These are phyloP conservation scores for Termitomyces sp. DNA, from an alignment of 768 basidiomycete genomes.

Conservation along the genomic window DNA sequence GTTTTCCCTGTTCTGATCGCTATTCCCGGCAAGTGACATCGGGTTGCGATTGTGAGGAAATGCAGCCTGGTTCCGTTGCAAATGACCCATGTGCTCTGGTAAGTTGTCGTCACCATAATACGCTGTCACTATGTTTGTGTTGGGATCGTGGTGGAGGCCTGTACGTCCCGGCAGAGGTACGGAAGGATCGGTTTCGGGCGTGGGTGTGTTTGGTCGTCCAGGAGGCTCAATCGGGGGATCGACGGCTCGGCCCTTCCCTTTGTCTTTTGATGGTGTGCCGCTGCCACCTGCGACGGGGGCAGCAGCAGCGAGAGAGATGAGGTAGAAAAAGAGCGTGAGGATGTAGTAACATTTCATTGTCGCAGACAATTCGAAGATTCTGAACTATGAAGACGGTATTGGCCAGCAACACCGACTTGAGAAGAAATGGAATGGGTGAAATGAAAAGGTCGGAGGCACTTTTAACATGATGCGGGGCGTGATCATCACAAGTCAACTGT, in stretches of 20 bases:
- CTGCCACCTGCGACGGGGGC: background rate
- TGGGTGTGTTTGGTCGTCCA: background rate
- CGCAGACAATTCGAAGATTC: background rate
- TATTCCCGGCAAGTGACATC: background rate
- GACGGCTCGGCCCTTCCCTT: background rate
- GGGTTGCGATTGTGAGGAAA: background rate
- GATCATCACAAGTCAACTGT: no score
- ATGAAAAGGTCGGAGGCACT: background rate
- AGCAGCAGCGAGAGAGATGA: background rate
- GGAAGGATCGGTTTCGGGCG: background rate
- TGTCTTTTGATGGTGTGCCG: background rate
- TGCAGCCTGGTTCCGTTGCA: background rate
- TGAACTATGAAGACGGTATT: background rate
- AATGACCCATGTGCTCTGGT: constrained; percentile 10
- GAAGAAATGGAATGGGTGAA: background rate
- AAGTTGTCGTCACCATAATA: constrained; percentile 1
- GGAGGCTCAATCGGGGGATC: background rate
- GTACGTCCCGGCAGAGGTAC: background rate
- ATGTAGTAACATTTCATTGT: background rate
- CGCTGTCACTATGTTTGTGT: background rate
- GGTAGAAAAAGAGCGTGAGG: background rate
- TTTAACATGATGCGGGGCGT: no score
- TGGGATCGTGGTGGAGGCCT: background rate
- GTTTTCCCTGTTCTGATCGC: background rate
- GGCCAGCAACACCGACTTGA: background rate